Evolutionary conservation across 208 protist species (phyloP).

Genomic region (Wallacemonas sp.): DNA sequence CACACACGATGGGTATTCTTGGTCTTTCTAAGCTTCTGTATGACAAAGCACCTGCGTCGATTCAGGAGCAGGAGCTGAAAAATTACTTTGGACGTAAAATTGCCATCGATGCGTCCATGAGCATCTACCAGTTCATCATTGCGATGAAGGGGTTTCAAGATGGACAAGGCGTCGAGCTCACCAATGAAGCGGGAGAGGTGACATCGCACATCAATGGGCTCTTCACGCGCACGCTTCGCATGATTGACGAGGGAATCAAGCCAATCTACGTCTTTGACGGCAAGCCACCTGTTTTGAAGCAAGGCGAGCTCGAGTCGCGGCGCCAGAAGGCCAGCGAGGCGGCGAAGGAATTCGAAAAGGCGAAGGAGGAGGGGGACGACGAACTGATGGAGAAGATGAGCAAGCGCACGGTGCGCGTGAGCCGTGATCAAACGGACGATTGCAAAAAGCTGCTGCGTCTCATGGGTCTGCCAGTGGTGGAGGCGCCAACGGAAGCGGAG

Average conservation of each 20-base stretch:
- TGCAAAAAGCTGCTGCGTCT: conserved; percentile 97
- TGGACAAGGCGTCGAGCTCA: conserved; percentile 91
- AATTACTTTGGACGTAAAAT: conserved; percentile 97
- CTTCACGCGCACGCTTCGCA: conserved; percentile 97
- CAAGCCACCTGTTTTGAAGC: conserved; percentile 97
- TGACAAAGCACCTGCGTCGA: conserved; percentile 89
- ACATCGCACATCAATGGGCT: conserved; percentile 98
- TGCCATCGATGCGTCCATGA: conserved; percentile 99
- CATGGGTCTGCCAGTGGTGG: conserved; percentile 98
- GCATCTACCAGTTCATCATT: conserved; percentile 99
- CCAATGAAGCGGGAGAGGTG: conserved; percentile 96
- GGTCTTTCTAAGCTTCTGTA: conserved; percentile 96
- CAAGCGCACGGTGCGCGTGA: conserved; percentile 95
- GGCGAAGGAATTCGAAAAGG: conserved; percentile 88
- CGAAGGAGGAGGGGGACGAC: conserved; percentile 86
- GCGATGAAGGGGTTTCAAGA: conserved; percentile 92
- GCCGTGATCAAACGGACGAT: conserved; percentile 97
- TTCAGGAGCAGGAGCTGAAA: conserved; percentile 95
- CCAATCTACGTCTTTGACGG: conserved; percentile 99
- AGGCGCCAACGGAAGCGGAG: conserved; percentile 98
- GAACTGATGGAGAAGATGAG: conserved; percentile 95
- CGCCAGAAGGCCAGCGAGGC: conserved; percentile 93
- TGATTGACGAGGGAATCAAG: conserved; percentile 98
- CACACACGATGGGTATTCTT: conserved; percentile 95
- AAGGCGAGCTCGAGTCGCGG: conserved; percentile 92